Percentiles rank a stretch among this genome's conserved stretches.
Conservation (phyloP, 2,329 filamentous ascomycete genomes). For the Myriosclerotinia curreyana region DNA sequence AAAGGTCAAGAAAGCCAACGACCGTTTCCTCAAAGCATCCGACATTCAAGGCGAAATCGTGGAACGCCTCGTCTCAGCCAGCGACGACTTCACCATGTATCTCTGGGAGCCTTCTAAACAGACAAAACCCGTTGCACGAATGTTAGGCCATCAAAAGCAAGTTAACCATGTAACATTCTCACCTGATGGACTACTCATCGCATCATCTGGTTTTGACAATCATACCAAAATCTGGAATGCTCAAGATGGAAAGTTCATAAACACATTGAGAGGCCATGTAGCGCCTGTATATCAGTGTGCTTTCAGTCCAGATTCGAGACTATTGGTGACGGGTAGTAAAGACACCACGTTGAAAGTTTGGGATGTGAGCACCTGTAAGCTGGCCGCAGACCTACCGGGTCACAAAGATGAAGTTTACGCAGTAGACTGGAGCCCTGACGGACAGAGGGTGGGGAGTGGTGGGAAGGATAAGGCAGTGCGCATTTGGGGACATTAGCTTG, state of each 20-base stretch:
- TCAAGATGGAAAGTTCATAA: conserved; percentile 72
- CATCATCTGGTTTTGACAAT: conserved; percentile 89
- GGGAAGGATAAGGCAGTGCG: conserved; percentile 84
- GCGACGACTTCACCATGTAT: conserved; percentile 95
- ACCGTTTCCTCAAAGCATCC: conserved; percentile 82
- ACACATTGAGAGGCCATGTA: conserved; percentile 84
- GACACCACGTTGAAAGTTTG: conserved; percentile 91
- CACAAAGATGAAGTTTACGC: conserved; percentile 93
- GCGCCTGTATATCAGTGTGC: conserved; percentile 89
- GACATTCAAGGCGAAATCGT: conserved; percentile 71
- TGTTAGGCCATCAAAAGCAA: conserved; percentile 94
- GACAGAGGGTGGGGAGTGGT: conserved; percentile 82
- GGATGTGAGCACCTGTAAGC: conserved; percentile 82
- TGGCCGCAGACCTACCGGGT: conserved; percentile 77
- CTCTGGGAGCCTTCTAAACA: conserved; percentile 82
- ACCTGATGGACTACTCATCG: conserved; percentile 82
- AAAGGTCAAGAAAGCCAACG: conserved; percentile 70
- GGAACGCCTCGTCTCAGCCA: conserved; percentile 84
- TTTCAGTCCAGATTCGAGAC: conserved; percentile 88
- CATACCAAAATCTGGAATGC: conserved; percentile 91
- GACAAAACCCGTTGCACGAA: conserved; percentile 79
- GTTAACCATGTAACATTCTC: conserved; percentile 96
- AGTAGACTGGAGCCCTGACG: conserved; percentile 92
- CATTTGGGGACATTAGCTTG: conserved; percentile 59
- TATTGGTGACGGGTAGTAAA: conserved; percentile 83